Evolutionary conservation across 805 yeast genomes (phyloP), one percentile per base, ranked within the genome.

Genomic region (Komagataella phaffii): DNA sequence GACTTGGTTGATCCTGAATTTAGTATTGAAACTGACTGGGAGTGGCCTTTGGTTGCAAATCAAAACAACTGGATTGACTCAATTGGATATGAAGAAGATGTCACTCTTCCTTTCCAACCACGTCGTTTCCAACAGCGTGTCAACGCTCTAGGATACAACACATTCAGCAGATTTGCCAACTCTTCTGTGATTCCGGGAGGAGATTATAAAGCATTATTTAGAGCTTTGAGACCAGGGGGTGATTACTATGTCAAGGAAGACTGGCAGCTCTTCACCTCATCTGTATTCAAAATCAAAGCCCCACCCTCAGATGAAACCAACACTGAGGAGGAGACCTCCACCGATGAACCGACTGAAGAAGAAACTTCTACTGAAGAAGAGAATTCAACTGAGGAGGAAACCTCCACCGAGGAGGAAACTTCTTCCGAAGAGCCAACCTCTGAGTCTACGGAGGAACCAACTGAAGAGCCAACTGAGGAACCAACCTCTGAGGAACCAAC

Each of bases 191-290:
- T 54, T 49, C 53, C 52, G 14, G 24, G 48, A 6, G 57, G 57
- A 23, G 21, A 19, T 3, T 54, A 54, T 24, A 54, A 45, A 46
- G 17, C 53, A 7, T 43, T 54, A 17, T 46, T 46, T 21, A 48
- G 57, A 44, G 8, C 51, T n/a, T 24, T 55, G 10, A 50, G 49
- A 21, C 49, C 51, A 43, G 54, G 53, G 40, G 55, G 57, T 17
- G 57, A 54, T 23, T 19, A 30, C 17, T 8, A 46, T 10, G 24
- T 50, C 30, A n/a, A 18, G 19, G 48, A 55, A 30, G 49, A 43
- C 46, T 55, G 57, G 57, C 49, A 54, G 30, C 52, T 55, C 48
- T 52, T 44, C 19, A 8, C 51, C 7, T 52, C 57, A 17, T 17
- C 36, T 14, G n/a, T 40, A 4, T 52, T 55, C 45, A 51, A 36